Conservation (phyloP, 163 green algal genomes). For the Volvox carteri region DNA sequence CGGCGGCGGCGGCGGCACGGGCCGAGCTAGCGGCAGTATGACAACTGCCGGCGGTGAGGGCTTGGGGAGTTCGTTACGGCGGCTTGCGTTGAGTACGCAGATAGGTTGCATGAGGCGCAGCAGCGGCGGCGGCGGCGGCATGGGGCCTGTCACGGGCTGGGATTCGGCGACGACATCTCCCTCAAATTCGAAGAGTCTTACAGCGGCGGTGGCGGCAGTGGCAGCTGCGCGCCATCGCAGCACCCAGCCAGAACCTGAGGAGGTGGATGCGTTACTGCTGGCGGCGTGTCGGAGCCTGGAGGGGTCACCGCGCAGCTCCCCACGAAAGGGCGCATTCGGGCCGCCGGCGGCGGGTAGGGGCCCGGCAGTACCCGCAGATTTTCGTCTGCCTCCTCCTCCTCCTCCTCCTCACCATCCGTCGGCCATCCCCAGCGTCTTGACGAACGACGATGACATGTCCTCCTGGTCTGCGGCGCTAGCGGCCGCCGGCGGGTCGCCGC, state of each 20-base stretch:
- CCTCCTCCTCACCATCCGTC: background rate
- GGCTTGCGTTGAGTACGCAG: background rate
- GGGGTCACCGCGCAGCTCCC: background rate
- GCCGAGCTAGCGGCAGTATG: background rate
- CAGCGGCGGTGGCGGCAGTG: background rate
- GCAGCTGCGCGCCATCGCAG: background rate
- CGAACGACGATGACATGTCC: background rate
- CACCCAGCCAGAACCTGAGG: background rate
- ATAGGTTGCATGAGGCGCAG: background rate
- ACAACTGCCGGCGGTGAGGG: background rate
- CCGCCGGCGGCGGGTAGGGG: background rate
- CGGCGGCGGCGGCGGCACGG: background rate
- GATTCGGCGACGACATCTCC: too few species aligned
- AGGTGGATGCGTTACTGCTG: background rate
- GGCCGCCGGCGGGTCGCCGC: background rate
- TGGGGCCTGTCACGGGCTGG: background rate
- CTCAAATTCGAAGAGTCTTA: too few species aligned
- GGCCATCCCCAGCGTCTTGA: background rate
- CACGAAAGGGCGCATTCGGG: background rate
- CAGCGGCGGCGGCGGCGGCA: background rate
- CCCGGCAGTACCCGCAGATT: too few species aligned
- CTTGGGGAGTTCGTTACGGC: background rate
- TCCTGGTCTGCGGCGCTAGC: background rate
- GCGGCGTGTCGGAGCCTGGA: background rate
- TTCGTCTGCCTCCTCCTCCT: background rate